These are phyloP conservation scores for Diplodia corticola DNA, from an alignment of 2,329 filamentous ascomycete species.

Conservation along the genomic window DNA sequence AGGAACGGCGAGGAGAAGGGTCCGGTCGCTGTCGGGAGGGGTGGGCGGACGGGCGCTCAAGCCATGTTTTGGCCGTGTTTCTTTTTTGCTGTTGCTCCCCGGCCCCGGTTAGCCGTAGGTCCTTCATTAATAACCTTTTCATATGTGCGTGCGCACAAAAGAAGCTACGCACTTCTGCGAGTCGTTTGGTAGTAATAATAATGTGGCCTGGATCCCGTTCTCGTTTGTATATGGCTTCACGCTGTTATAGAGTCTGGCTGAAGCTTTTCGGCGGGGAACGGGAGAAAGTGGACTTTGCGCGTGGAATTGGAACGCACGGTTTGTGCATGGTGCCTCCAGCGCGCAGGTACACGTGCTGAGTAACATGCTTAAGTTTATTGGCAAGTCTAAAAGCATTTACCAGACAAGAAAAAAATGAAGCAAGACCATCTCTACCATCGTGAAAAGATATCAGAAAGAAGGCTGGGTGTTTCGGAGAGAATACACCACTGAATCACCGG, in stretches of 20 bases:
- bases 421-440: background rate
- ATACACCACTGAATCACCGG: background rate
- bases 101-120: background rate
- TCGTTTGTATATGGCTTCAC: background rate
- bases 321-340: background rate
- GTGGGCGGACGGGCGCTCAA: background rate
- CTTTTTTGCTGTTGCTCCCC: background rate
- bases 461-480: background rate
- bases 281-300: background rate
- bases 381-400: too few species aligned
- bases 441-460: too few species aligned
- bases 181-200: background rate
- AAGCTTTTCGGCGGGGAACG: background rate
- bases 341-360: background rate
- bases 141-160: background rate
- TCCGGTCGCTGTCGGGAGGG: background rate
- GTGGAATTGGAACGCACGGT: background rate
- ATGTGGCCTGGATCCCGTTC: background rate
- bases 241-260: background rate
- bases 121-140: background rate
- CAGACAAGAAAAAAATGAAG: background rate
- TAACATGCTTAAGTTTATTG: background rate
- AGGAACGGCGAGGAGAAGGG: too few species aligned
- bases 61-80: background rate
- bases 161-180: background rate